A percentile compares a stretch with the other conserved stretches of the same genome.
Conservation (phyloP, 2,329 filamentous ascomycete genomes). For the Penicillium sumatraense region DNA sequence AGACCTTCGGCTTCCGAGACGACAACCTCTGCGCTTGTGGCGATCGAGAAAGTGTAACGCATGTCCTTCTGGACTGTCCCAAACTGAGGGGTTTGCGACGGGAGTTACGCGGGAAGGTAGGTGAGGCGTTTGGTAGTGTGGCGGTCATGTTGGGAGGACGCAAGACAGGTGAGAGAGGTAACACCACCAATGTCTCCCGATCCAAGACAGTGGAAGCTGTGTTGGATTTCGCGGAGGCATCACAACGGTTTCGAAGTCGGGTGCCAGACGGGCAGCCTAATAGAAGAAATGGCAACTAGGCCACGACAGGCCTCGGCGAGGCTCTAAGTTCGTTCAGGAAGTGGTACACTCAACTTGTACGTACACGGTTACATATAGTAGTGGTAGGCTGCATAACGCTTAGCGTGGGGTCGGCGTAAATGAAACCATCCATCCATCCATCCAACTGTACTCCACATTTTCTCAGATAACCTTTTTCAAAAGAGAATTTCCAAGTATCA, state of each 20-base stretch:
- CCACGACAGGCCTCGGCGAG: conserved; percentile 23
- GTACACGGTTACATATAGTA: conserved; percentile 19
- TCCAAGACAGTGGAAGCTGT: conserved; percentile 11
- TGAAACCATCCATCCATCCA: conserved; percentile 5
- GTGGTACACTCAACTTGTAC: conserved; percentile 25
- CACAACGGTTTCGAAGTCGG: conserved; percentile 27
- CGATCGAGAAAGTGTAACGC: conserved; percentile 21
- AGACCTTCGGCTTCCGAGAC: not conserved
- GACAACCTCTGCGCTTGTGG: conserved; percentile 10
- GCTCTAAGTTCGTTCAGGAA: conserved; percentile 25
- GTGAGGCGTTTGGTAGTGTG: conserved; percentile 25
- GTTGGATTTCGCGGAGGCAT: conserved; percentile 26
- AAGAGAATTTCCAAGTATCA: too few species aligned
- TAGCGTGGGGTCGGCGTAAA: conserved; percentile 9
- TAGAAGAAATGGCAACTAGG: conserved; percentile 18
- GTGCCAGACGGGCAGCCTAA: conserved; percentile 4
- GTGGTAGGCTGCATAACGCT: not conserved
- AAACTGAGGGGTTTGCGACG: conserved; percentile 16
- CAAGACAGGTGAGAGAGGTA: conserved; percentile 17
- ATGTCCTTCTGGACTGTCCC: conserved; percentile 26
- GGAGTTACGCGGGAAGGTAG: conserved; percentile 20
- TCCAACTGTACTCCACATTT: not conserved
- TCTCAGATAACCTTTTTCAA: too few species aligned
- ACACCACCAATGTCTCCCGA: conserved; percentile 7
- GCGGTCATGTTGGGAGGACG: conserved; percentile 28